Base-by-base conservation (phyloP, 768 basidiomycete genomes). In the Lactarius trivialis region DNA sequence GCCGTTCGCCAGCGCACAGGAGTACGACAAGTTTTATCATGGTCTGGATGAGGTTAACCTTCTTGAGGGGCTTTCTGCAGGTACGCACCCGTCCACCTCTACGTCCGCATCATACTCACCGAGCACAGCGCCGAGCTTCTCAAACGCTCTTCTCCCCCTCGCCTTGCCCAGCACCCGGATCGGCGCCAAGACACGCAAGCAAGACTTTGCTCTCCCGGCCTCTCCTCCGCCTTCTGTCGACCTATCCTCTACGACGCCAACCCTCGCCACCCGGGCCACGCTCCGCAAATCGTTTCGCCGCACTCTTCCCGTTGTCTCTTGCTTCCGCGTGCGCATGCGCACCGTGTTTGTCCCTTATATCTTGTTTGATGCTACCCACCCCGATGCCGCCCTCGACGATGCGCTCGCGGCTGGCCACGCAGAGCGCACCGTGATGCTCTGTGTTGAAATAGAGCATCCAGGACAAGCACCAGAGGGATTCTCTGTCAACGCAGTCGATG, bases 291-390 rank as follows among this genome's bases (percentile, higher is more conserved):
- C 92, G 1, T 94, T 85, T 72, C 82, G 93, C 30, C 87, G 89
- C 69, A 86, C 88, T 1, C 74, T 97, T 19, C 79, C 81, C 50
- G 88, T 90, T 0, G 85, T 88, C 4, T 89, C 90, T 30, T 93
- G 92, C 4, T 89, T 97, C 73, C 81, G 85, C 24, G 89, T 97
- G 28, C 85, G 93, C 36, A 96, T 96, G 94, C 82, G 93, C n/a
- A 94, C 93, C 0, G 88, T 93, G 6, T 92, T 94, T 66, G 85
- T 95, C 12, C 94, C 94, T 0, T 87, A 91, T 67, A 82, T 94
- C 24, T 78, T 93, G 50, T 75, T 92, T 7, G 77, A 76, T 32
- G 58, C 63, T 19, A 37, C 58, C 21, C 72, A 73, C 30, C 68
- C 71, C 8, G 68, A 57, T 37, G 60, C 70, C 43, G 76, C 78